These are phyloP conservation scores for Chondrus crispus DNA, from an alignment of 23 red algal species.

Conservation along the genomic window DNA sequence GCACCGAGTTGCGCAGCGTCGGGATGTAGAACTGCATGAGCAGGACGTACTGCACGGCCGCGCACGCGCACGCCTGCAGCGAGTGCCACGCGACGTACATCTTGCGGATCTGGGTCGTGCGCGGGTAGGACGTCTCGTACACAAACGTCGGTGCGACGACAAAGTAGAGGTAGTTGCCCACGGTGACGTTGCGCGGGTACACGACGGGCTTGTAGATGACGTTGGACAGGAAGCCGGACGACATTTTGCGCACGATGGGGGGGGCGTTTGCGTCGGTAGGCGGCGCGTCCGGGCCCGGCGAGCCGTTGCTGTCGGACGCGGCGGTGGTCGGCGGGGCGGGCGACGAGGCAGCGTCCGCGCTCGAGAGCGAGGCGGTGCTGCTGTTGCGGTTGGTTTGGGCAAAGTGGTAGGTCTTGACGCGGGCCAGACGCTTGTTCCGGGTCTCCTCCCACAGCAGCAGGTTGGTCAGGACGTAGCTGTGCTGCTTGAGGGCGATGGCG, in stretches of 20 bases:
- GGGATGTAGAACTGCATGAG: constrained; percentile 85
- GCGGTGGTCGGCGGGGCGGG: background rate
- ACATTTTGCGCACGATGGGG: background rate
- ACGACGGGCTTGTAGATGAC: background rate
- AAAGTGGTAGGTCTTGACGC: background rate
- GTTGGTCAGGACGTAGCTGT: constrained; percentile 83
- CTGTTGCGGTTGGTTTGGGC: background rate
- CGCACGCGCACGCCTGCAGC: constrained; percentile 41
- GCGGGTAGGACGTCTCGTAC: constrained; percentile 89
- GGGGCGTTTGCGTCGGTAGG: background rate
- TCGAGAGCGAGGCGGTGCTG: background rate
- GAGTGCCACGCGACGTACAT: constrained; percentile 62
- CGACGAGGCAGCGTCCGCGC: background rate
- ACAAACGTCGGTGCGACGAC: constrained; percentile 78
- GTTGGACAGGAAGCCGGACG: background rate
- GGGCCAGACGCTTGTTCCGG: background rate
- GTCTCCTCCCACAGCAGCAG: constrained; percentile 71
- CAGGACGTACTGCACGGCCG: constrained; percentile 60
- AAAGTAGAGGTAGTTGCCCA: constrained; percentile 72
- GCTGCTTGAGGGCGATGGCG: constrained; percentile 68
- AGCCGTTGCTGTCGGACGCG: background rate
- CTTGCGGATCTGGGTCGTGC: constrained; percentile 51
- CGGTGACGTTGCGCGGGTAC: constrained; percentile 79
- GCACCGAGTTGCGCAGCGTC: too few species aligned
- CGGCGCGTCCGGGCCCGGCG: too few species aligned